Evolutionary conservation across 208 protist genomes (phyloP).

Genomic region (Herpetomonas samuelpessoai): DNA sequence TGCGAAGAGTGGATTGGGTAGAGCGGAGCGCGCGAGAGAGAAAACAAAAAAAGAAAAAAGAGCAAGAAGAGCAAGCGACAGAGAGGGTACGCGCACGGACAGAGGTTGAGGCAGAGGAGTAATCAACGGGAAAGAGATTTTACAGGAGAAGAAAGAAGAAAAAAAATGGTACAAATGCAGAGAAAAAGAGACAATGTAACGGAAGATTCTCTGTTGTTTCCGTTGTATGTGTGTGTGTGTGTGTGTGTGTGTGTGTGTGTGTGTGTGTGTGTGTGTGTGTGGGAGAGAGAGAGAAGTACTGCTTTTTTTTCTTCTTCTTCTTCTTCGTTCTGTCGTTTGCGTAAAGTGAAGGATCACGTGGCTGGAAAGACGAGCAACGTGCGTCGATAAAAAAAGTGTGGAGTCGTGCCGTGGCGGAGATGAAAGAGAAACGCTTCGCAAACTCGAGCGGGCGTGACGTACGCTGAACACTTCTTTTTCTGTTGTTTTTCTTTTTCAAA

Average conservation of each 20-base stretch:
- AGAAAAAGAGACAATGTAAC: conserved; percentile 1
- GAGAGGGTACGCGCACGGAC: neutral
- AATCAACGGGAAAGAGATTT: conserved; percentile 5
- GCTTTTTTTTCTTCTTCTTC: conserved; percentile 2
- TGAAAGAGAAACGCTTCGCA: too few species aligned
- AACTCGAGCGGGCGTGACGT: too few species aligned
- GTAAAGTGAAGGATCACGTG: too few species aligned
- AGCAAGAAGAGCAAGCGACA: conserved; percentile 8
- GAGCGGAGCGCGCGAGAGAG: conserved; percentile 7
- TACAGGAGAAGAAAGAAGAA: conserved; percentile 4
- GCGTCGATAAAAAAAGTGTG: too few species aligned
- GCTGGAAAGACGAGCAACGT: too few species aligned
- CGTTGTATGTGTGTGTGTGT: neutral
- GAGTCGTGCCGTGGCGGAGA: too few species aligned
- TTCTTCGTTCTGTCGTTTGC: too few species aligned
- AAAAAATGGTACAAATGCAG: neutral
- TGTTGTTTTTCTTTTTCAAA: too few species aligned
- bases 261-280: neutral
- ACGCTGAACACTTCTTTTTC: too few species aligned
- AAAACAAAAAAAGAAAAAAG: conserved; percentile 11
- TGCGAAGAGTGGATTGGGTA: too few species aligned
- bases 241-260: conserved; percentile 4
- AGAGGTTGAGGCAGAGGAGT: neutral
- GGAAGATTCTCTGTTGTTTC: too few species aligned
- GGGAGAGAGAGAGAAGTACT: neutral